Base-by-base conservation (phyloP, 805 yeast genomes). In the Candida odintsovae region DNA sequence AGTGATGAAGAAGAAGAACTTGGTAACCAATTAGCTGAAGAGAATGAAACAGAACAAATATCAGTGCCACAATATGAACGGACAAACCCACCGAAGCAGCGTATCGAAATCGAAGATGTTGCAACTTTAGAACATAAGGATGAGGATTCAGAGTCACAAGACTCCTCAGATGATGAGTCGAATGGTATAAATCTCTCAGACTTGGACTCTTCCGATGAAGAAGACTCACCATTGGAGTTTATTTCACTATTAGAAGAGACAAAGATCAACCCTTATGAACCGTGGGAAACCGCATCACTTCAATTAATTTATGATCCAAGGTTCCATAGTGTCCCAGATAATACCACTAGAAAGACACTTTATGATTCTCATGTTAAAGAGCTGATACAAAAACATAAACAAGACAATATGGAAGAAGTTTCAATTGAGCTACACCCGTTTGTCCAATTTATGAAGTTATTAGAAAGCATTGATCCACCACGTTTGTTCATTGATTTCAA, bases 221-320 rank as follows among this genome's bases (percentile, higher is more conserved):
- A 47, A 7, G 52, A 41, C 8, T 26, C 52, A 3, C 39, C 42
- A 25, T 28, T 40, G 0, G 42, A 29, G 4, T 77, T 77, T 50
- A 45, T 56, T 6, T 48, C 56, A 8, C 52, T 79, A 35, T 61
- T 80, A 10, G 57, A 58, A 4, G 63, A 55, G 10, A 40, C 54
- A 20, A 23, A 58, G 0, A 48, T 75, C 11, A 69, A 78, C 52
- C 78, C 80, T 0, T 73, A 57, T 46, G 64, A 72, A 2, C 53
- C 73, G 0, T 80, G 83, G 83, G 71, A 71, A 6, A 49, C 59
- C 1, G 80, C 77, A 56, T 61, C 71, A 11, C 52, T 57, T 12
- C 66, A 65, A 42, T 51, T 80, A 0, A 61, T 68, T 1, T 49
- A 63, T n/a, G 79, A 78, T 49, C 69, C 72, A 5, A 51, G 69